Conservation (phyloP, 179 eudicot species). For the Spinacia oleracea region DNA sequence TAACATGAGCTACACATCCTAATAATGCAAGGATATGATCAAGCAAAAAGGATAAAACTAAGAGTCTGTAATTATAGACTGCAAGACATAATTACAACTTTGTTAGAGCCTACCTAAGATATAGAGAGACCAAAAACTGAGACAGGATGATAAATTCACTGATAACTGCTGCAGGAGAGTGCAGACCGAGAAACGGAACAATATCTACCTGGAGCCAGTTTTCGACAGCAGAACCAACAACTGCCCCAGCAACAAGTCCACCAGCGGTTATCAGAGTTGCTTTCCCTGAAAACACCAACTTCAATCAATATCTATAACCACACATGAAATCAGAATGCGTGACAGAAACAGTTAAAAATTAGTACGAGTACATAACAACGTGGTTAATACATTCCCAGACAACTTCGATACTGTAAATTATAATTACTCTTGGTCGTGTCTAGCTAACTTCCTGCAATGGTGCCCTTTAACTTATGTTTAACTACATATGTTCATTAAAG, state of each 20-base stretch:
- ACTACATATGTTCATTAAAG: background rate
- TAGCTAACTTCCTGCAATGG: background rate
- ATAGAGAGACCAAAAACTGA: conserved; percentile 82
- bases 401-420: background rate
- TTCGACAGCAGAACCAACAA: conserved; percentile 89
- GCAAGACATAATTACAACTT: conserved; percentile 23
- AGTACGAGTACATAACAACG: background rate
- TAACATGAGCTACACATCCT: conserved; percentile 35
- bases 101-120: conserved; percentile 61
- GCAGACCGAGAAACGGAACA: conserved; percentile 89
- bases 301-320: background rate
- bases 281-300: conserved; percentile 55
- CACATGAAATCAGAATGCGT: background rate
- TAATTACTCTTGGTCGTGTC: background rate
- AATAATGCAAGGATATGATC: conserved; percentile 28
- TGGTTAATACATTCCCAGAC: background rate
- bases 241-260: conserved; percentile 89
- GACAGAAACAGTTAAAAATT: background rate
- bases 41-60: conserved; percentile 28
- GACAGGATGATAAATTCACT: conserved; percentile 87
- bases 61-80: conserved; percentile 3
- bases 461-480: background rate
- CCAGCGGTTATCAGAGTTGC: conserved; percentile 84
- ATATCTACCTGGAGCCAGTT: conserved; percentile 97
- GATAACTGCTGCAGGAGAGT: conserved; percentile 81